A percentile compares a stretch with the other conserved stretches of the same genome.
These are phyloP conservation scores for Tulasnella sp. DNA, from an alignment of 768 basidiomycete genomes.

Conservation along the genomic window DNA sequence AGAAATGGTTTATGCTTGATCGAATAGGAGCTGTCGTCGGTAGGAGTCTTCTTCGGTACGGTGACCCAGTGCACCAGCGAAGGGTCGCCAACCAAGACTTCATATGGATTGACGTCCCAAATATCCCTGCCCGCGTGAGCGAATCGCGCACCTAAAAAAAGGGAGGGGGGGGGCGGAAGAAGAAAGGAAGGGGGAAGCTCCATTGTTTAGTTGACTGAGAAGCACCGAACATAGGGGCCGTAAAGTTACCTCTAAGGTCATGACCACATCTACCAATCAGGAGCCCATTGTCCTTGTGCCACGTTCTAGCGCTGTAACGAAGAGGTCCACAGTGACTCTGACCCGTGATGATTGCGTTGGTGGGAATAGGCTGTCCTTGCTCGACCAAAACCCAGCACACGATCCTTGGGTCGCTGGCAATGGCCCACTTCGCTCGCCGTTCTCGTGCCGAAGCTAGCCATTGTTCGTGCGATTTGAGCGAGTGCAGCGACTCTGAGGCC, in stretches of 20 bases:
- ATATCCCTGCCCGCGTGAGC: neutral
- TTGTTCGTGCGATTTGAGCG: neutral
- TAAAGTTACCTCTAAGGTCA: neutral
- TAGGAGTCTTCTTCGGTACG: neutral
- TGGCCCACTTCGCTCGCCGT: neutral
- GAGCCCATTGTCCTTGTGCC: neutral
- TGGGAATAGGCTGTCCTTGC: neutral
- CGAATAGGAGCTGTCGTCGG: neutral
- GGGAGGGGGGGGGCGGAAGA: no score
- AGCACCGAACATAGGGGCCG: neutral
- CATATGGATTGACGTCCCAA: neutral
- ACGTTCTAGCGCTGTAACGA: neutral
- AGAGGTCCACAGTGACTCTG: neutral
- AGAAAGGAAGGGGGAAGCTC: neutral
- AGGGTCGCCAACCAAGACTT: neutral
- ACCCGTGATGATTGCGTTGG: neutral
- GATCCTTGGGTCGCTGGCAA: neutral
- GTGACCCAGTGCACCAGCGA: neutral
- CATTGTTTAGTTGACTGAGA: neutral
- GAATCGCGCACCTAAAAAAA: neutral
- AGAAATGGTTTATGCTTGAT: neutral
- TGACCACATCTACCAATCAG: neutral
- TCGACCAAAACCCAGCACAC: neutral
- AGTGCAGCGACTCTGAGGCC: neutral
- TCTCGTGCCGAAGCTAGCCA: neutral